phyloP scores from a whole-genome alignment of 805 yeast species.

The Cyberlindnera xishuangbannaensis region DNA sequence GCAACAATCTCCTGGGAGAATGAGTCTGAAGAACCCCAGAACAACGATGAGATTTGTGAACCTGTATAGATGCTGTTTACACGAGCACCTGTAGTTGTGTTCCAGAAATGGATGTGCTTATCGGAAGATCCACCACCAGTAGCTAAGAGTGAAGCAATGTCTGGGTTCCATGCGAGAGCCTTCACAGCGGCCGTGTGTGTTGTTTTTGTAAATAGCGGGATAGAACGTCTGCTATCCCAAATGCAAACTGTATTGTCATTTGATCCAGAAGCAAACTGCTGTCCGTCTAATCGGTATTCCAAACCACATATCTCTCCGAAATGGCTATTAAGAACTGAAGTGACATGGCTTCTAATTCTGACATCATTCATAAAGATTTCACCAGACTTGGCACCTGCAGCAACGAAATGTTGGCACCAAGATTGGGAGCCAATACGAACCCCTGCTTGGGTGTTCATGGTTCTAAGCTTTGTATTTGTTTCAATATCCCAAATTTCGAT shows the following conservation, averaged over 20 bases:
- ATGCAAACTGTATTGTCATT: conserved; percentile 89
- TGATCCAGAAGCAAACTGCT: conserved; percentile 86
- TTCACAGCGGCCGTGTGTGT: conserved; percentile 93
- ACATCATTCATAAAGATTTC: conserved; percentile 86
- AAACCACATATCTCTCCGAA: conserved; percentile 91
- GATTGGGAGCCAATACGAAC: conserved; percentile 78
- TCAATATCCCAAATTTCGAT: conserved; percentile 94
- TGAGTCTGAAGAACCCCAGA: conserved; percentile 79
- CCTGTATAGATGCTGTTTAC: conserved; percentile 86
- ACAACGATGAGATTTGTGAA: conserved; percentile 87
- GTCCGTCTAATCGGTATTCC: conserved; percentile 78
- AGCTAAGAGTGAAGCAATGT: conserved; percentile 75
- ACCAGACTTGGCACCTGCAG: conserved; percentile 88
- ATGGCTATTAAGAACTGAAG: conserved; percentile 56
- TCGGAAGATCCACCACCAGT: conserved; percentile 97
- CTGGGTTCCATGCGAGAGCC: conserved; percentile 93
- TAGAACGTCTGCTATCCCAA: conserved; percentile 77
- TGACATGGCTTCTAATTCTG: conserved; percentile 71
- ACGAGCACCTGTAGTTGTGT: conserved; percentile 82
- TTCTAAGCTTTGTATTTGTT: conserved; percentile 63
- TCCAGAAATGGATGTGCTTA: conserved; percentile 90
- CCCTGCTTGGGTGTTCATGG: conserved; percentile 63
- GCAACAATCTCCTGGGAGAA: conserved; percentile 82
- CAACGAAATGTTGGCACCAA: conserved; percentile 77
- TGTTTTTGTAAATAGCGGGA: conserved; percentile 69